Base-by-base conservation (phyloP, 805 yeast species). In the Kluyveromyces aestuarii region DNA sequence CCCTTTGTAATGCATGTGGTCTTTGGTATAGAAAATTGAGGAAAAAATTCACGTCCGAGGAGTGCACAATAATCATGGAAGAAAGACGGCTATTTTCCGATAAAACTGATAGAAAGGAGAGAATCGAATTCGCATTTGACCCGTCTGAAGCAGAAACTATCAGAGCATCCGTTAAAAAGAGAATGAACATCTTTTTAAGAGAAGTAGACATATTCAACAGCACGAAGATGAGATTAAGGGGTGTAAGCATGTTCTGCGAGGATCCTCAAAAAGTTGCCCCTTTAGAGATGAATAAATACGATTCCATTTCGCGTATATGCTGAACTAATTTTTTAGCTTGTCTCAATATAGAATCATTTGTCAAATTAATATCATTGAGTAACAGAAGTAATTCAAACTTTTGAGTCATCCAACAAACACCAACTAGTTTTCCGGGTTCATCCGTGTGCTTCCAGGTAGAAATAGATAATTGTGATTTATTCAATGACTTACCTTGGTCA, bases 1-100 rank as follows among this genome's bases (percentile, higher is more conserved):
- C 89, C 0, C 66, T 86, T 45, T 86, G 95, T 66, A 87, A 86
- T 62, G 93, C 93, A 1, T 86, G 95, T 63, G 95, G 95, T 0
- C 66, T 86, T 39, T 82, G 75, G 60, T 85, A 80, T 61, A 83
- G 86, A 41, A 85, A 85, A 59, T 67, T 84, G 30, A 71, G 76
- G 46, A 83, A 81, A 44, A 53, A 49, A 38, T 55, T 55, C 44
- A 56, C 54, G 2, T 48, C 41, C 14, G 52, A 44, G n/a, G 49
- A 50, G 18, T 54, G 55, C 14, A 48, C 47, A 18, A 36, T 50
- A n/a, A 49, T 56, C 27, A 52, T 56, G 57, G 48, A 43, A 27
- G 25, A 43, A 27, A 43, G 17, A 5, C 17, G 45, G 18, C 9
- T 33, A 21, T 43, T 33, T 21, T 43, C 39, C 10, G 27, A 19